Evolutionary conservation across 2,329 filamentous ascomycete genomes (phyloP).

Genomic region (Dendrostoma leiphaemia): DNA sequence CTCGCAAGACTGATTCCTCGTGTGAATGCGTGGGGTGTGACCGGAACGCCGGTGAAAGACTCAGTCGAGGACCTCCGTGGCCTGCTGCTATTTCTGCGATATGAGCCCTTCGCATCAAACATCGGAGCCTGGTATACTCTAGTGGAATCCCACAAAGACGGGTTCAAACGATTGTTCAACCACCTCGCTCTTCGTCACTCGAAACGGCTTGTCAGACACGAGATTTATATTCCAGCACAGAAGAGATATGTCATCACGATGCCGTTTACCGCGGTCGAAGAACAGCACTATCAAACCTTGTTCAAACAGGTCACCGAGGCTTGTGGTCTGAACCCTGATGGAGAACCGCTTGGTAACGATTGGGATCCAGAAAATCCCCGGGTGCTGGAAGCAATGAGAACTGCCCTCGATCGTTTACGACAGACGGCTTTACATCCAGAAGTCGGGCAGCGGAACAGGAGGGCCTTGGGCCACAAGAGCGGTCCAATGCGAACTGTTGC

Average conservation of each 20-base stretch:
- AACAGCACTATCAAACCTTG: slow-evolving; percentile 79
- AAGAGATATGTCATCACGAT: slow-evolving; percentile 85
- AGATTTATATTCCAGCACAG: slow-evolving; percentile 77
- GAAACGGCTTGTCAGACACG: slow-evolving; percentile 75
- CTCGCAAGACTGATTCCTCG: slow-evolving; percentile 80
- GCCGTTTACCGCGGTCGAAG: slow-evolving; percentile 86
- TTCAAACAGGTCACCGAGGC: slow-evolving; percentile 73
- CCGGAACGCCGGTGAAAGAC: slow-evolving; percentile 84
- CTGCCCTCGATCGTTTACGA: slow-evolving; percentile 73
- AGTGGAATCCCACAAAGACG: slow-evolving; percentile 54
- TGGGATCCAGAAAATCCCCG: slow-evolving; percentile 63
- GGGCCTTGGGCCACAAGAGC: slow-evolving; percentile 58
- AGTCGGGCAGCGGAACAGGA: slow-evolving; percentile 66
- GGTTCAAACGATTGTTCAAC: slow-evolving; percentile 69
- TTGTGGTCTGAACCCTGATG: slow-evolving; percentile 63
- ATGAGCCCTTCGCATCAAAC: slow-evolving; percentile 70
- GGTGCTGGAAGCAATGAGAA: slow-evolving; percentile 70
- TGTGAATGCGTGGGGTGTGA: slow-evolving; percentile 86
- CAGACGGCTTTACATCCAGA: slow-evolving; percentile 86
- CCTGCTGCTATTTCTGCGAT: slow-evolving; percentile 75
- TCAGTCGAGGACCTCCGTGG: slow-evolving; percentile 67
- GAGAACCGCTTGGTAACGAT: slow-evolving; percentile 56
- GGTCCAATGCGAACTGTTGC: slow-evolving; percentile 76
- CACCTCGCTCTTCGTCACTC: slow-evolving; percentile 79
- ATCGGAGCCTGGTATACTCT: slow-evolving; percentile 67